Evolutionary conservation across 257 asterid species (phyloP), one percentile per base, ranked within the genome.

Genomic region (Solanum tarapatanum): DNA sequence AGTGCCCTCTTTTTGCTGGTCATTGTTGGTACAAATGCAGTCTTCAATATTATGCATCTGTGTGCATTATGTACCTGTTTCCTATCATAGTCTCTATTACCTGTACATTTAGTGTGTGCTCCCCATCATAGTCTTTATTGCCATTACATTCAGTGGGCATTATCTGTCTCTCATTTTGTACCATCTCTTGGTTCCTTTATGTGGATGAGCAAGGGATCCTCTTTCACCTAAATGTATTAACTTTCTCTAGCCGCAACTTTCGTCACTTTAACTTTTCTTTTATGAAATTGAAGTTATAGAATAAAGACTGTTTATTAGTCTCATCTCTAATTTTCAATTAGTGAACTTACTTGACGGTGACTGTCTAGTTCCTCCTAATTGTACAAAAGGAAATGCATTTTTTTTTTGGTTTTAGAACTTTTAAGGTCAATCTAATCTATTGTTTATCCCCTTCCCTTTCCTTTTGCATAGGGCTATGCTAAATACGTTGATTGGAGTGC

Each of bases 401-500:
- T 12, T 16, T 36, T 35, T 35, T 19, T 7, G 17, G 39, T 70
- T 66, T 66, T 66, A 84, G 87, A 62, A 86, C 17, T 26, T 58
- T n/a, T 4, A 48, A 62, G 68, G 36, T 74, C 73, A 48, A 21
- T 51, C 70, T 33, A 8, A 41, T 73, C 74, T 45, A 17, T 16
- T 23, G 17, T 21, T 73, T 21, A 73, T 51, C 3, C 45, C 51
- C 64, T 72, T 82, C 87, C 51, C 79, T 87, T 62, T 48, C 84
- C 83, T 82, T 62, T 88, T 41, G 21, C 86, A 10, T 88, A 96
- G 99, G 99, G 99, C 80, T 89, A 94, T 87, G 99, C 97, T 32
- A 96, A 94, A 86, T 96, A 95, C 68, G 96, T 95, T 62, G 99
- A 94, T 30, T 96, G 99, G 98, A 95, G 99, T 87, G 98, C 99